These are phyloP conservation scores for Scheffersomyces amazonensis DNA, from an alignment of 805 yeast species.

Conservation along the genomic window DNA sequence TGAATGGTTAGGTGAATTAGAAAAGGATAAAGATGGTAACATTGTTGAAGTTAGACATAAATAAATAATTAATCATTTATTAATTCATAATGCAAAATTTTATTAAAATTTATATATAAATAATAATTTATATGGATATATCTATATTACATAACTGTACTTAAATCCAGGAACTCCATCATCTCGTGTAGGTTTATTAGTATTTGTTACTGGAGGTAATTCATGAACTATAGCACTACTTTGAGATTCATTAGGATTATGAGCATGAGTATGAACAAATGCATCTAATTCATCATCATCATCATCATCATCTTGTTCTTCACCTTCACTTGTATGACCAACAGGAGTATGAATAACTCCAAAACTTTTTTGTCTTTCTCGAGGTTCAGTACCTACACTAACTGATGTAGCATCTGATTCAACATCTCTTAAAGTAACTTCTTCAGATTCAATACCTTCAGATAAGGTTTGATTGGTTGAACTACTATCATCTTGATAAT, in stretches of 20 bases:
- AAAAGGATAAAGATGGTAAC: constrained; percentile 10
- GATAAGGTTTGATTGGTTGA: not conserved
- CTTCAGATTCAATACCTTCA: not conserved
- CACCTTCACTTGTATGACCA: not conserved
- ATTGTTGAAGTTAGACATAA: constrained; percentile 7
- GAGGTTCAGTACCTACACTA: not conserved
- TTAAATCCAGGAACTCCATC: constrained; percentile 13
- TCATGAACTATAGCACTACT: no score
- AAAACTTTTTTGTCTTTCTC: constrained; percentile 13
- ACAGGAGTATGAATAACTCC: constrained; percentile 8
- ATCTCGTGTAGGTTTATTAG: not conserved
- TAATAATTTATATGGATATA: not conserved
- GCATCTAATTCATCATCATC: no score
- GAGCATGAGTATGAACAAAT: not conserved
- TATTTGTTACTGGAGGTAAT: no score
- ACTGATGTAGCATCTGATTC: not conserved
- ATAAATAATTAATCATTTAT: no score
- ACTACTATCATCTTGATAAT: constrained; percentile 15
- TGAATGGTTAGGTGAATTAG: constrained; percentile 41
- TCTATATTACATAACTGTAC: constrained; percentile 13
- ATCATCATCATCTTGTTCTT: no score
- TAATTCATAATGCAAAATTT: no score
- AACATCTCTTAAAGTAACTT: not conserved
- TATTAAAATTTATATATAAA: no score
- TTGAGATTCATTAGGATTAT: not conserved